Percentiles rank a stretch among this genome's conserved stretches.
Evolutionary conservation across 2,329 filamentous ascomycete genomes (phyloP).

Genomic region (Fusarium cyanostomum): DNA sequence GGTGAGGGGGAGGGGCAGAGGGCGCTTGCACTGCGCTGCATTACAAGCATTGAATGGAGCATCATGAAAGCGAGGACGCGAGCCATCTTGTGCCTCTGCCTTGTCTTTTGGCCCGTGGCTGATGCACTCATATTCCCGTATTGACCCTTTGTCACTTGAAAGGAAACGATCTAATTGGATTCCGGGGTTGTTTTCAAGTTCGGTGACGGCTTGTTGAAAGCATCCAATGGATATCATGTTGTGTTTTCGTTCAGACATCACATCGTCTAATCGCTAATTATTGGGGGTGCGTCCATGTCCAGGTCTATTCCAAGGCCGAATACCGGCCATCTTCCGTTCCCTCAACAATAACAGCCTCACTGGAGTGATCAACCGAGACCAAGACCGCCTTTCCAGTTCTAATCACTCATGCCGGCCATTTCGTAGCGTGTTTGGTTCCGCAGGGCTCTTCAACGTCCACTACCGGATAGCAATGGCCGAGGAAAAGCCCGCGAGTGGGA

Average conservation of each 20-base stretch:
- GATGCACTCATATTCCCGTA: conserved; percentile 8
- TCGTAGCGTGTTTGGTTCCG: conserved; percentile 34
- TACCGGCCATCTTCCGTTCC: conserved; percentile 27
- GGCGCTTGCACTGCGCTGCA: conserved; percentile 18
- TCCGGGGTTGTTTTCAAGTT: background rate
- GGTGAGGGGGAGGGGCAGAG: conserved; percentile 33
- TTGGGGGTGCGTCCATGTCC: conserved; percentile 13
- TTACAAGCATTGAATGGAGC: conserved; percentile 17
- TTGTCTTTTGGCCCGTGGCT: conserved; percentile 16
- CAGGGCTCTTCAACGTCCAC: conserved; percentile 16
- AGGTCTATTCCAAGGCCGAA: conserved; percentile 6
- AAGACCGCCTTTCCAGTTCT: background rate
- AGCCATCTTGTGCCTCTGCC: conserved; percentile 13
- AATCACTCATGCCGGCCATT: conserved; percentile 11
- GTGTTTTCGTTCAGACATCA: conserved; percentile 11
- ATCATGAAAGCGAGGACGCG: conserved; percentile 22
- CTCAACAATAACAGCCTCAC: conserved; percentile 16
- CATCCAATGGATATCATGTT: background rate
- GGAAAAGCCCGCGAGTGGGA: conserved; percentile 28
- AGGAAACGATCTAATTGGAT: conserved; percentile 24
- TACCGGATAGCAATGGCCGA: conserved; percentile 21
- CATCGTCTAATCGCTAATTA: conserved; percentile 11
- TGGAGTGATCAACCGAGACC: too few species aligned
- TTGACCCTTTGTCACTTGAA: conserved; percentile 3
- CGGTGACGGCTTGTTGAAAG: background rate